Evolutionary conservation across 23 red algal genomes (phyloP).

Genomic region (Gracilaria vermiculophylla): DNA sequence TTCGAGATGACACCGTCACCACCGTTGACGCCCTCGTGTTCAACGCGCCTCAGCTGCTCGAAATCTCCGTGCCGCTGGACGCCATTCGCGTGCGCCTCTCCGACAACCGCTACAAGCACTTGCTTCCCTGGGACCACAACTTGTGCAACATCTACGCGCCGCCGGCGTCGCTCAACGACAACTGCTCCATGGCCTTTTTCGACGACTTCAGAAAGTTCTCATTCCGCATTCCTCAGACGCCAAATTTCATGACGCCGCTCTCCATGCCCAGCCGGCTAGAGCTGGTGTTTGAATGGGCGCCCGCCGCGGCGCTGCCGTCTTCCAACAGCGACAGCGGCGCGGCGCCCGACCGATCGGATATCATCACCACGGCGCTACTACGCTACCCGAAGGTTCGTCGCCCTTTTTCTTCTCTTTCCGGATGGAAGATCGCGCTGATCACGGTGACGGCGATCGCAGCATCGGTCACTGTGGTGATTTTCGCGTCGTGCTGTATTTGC

Average conservation of each 20-base stretch:
- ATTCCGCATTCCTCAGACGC: not conserved
- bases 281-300: not conserved
- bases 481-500: not conserved
- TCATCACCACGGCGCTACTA: not conserved
- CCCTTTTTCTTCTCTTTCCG: not conserved
- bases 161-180: not conserved
- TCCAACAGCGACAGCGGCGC: not conserved
- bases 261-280: not conserved
- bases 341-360: not conserved
- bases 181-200: constrained; percentile 52
- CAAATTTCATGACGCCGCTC: not conserved
- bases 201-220: constrained; percentile 3
- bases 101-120: not conserved
- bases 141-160: not conserved
- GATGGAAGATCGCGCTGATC: constrained; percentile 41
- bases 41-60: not conserved
- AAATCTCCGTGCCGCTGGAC: not conserved
- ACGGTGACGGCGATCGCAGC: not conserved
- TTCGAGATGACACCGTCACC: not conserved
- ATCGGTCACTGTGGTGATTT: not conserved
- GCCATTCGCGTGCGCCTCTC: not conserved
- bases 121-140: constrained; percentile 20
- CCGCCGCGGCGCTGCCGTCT: not conserved
- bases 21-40: not conserved
- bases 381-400: not conserved